These are phyloP conservation scores for Colletotrichum cereale DNA, from an alignment of 2,329 filamentous ascomycete species.

Conservation along the genomic window DNA sequence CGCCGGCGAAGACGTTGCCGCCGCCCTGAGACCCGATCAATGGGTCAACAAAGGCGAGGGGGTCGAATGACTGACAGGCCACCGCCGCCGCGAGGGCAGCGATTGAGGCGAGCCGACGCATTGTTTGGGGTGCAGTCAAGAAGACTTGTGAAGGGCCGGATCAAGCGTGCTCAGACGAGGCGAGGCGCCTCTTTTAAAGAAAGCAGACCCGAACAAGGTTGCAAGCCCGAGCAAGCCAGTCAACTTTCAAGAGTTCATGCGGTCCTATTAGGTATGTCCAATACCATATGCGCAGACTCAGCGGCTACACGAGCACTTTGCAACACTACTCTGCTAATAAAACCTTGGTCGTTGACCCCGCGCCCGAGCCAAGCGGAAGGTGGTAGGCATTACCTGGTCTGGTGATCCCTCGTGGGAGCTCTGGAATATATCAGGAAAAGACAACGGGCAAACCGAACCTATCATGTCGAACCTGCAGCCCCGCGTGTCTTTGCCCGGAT, in stretches of 20 bases:
- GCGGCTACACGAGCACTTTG: conserved; percentile 1
- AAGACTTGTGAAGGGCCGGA: background rate
- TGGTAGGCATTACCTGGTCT: conserved; percentile 5
- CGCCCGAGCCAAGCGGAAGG: conserved; percentile 9
- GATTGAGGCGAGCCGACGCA: background rate
- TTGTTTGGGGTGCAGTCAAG: background rate
- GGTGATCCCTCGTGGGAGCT: conserved; percentile 1
- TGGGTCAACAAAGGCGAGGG: conserved; percentile 51
- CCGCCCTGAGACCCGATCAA: conserved; percentile 68
- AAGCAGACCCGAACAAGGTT: background rate
- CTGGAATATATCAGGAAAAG: background rate
- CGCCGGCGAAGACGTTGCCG: conserved; percentile 70
- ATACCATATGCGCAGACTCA: background rate
- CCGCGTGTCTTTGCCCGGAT: conserved; percentile 6
- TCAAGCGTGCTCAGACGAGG: background rate
- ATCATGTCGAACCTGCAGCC: background rate
- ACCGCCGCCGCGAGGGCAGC: conserved; percentile 43
- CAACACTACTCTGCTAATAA: background rate
- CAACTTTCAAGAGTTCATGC: background rate
- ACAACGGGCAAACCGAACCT: background rate
- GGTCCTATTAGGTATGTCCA: background rate
- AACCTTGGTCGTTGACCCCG: conserved; percentile 22
- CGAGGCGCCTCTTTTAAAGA: background rate
- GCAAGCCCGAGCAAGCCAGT: background rate
- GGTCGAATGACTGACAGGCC: conserved; percentile 39